A percentile compares a stretch with the other conserved stretches of the same genome.
Evolutionary conservation across 1,284 basidiomycete species (phyloP).

Genomic region (Pisolithus thermaeus): DNA sequence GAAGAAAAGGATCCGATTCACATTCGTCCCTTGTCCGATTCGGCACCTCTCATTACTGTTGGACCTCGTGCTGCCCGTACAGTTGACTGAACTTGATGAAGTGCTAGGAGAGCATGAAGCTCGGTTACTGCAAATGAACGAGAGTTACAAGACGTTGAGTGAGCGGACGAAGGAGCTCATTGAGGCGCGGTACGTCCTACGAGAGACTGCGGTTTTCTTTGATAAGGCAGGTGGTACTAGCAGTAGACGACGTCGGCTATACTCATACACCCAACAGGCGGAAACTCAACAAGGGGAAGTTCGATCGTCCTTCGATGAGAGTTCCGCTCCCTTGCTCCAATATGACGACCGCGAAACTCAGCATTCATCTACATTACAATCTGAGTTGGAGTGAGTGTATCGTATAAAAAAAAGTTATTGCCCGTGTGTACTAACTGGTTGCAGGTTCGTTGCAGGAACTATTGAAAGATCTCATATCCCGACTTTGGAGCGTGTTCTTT

Average conservation of each 20-base stretch:
- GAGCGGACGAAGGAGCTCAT: conserved; percentile 84
- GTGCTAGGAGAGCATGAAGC: conserved; percentile 87
- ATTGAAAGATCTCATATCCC: conserved; percentile 90
- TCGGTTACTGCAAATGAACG: conserved; percentile 88
- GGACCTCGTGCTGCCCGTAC: conserved; percentile 90
- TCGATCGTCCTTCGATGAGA: conserved; percentile 89
- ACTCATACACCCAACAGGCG: conserved; percentile 45
- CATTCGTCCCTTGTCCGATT: conserved; percentile 78
- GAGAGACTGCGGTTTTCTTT: conserved; percentile 97
- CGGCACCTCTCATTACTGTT: conserved; percentile 76
- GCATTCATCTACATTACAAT: conserved; percentile 51
- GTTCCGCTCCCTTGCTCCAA: conserved; percentile 85
- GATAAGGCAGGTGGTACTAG: conserved; percentile 54
- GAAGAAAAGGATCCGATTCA: conserved; percentile 77
- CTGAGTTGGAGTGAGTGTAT: conserved; percentile 79
- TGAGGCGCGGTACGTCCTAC: conserved; percentile 89
- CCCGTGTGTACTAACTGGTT: conserved; percentile 2
- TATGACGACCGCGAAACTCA: conserved; percentile 82
- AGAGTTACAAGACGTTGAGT: conserved; percentile 86
- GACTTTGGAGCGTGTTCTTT: conserved; percentile 95
- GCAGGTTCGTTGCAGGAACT: conserved; percentile 90
- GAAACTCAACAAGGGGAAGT: conserved; percentile 77
- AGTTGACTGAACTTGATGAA: conserved; percentile 88
- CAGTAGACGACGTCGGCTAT: not conserved
- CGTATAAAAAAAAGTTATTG: not conserved